These are phyloP conservation scores for Heliocybe sulcata DNA, from an alignment of 1,284 basidiomycete genomes.

Conservation along the genomic window DNA sequence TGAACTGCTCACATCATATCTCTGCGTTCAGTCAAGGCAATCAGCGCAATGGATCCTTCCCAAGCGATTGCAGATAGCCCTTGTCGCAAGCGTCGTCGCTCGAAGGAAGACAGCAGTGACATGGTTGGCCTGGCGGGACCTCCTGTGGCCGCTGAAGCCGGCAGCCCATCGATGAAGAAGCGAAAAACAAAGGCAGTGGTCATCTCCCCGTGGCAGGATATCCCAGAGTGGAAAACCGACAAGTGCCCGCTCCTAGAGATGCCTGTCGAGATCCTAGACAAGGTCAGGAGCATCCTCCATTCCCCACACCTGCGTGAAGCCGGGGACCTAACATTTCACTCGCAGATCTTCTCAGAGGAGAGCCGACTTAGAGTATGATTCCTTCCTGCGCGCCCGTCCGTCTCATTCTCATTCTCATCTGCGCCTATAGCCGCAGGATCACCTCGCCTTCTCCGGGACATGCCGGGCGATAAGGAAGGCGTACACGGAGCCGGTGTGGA, in stretches of 20 bases:
- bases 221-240: not conserved
- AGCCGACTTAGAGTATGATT: not conserved
- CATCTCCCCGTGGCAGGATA: not conserved
- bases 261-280: constrained; percentile 2
- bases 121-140: not conserved
- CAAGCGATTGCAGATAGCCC: not conserved
- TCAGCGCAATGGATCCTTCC: not conserved
- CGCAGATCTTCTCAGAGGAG: not conserved
- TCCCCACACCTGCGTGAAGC: not conserved
- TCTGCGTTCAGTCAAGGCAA: not conserved
- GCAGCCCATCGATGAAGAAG: not conserved
- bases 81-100: not conserved
- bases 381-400: not conserved
- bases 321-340: not conserved
- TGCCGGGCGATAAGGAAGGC: constrained; percentile 1
- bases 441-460: not conserved
- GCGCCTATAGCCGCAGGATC: not conserved
- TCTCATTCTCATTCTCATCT: not conserved
- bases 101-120: not conserved
- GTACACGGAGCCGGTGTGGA: not conserved
- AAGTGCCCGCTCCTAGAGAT: not conserved
- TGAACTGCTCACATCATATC: not conserved
- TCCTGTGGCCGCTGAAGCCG: not conserved
- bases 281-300: not conserved
- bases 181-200: not conserved